Evolutionary conservation across 2,329 filamentous ascomycete genomes (phyloP), one percentile per base, ranked within the genome.

Genomic region (Paraconiothyrium sp.): DNA sequence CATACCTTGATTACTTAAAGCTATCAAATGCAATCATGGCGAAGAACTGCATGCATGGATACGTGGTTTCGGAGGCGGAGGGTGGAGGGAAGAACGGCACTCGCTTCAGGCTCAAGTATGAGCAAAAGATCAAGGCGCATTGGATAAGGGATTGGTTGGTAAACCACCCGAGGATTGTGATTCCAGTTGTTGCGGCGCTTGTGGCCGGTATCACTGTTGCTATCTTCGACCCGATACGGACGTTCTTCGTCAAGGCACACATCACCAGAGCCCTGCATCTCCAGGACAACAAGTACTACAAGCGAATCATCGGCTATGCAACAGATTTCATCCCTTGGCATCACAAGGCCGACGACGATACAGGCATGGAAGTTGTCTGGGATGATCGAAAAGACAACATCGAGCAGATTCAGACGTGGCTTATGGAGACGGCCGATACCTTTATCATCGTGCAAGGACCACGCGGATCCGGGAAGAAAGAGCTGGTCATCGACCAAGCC

Each of bases 401-500:
- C 62, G 87, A 93, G 24, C 89, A 94, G 73, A 86, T 99, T 13
- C 89, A 90, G 67, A 90, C 88, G 14, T 97, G 93, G 93, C 82
- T 98, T 8, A 89, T 93, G 73, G 94, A 97, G 70, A 94, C 91
- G 4, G 88, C 90, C 0, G 93, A 95, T 63, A 98, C 94, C 0
- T 97, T 97, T 75, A 93, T 97, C 65, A 92, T 98, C 9, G 88
- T 99, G 0, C 94, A 97, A 73, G 95, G 95, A 0, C 94, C 95
- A 4, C 88, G 93, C 55, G 95, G 94, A 7, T 96, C 93, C 0
- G 95, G 94, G 1, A 97, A 97, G 80, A 90, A 88, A 65, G 94
- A 97, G 69, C 85, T 98, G 13, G 89, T 98, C 2, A 77, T 97
- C 61, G 91, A 97, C 46, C 92, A 97, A 77, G 91, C 92, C 0